Evolutionary conservation across 208 protist species (phyloP), one percentile per base, ranked within the genome.

Genomic region (Tritrichomonas foetus): DNA sequence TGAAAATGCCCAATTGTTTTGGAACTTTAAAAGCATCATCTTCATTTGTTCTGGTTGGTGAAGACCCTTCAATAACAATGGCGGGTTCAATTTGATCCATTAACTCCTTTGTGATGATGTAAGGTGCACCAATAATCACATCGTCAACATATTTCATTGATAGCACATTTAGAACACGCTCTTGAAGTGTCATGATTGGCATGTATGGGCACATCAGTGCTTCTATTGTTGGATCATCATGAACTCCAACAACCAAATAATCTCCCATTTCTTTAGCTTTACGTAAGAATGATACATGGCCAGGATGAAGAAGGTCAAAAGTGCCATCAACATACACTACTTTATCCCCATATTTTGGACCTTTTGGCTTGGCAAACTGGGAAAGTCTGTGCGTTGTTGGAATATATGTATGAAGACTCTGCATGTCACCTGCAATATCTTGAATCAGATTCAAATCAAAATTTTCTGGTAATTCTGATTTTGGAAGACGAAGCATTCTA

Each of bases 141-240:
- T 99, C 98, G 95, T 99, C 98, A 0, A 99, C 98, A 95, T 98
- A 98, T 61, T 93, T 95, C 95, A 98, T 99, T 13, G 98, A 97
- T 5, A 99, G 96, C 55, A 99, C 97, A 93, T 96, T 96, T 0
- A 99, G 96, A 30, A 98, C 97, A 92, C 98, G 97, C 95, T 99
- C 98, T 66, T 99, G 98, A n/a, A 99, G 94, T 95, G 98, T 99
- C 98, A 99, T 99, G 94, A 99, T 99, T 36, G 98, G n/a, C n/a
- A n/a, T n/a, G n/a, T n/a, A n/a, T n/a, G n/a, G n/a, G n/a, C n/a
- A n/a, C n/a, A n/a, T n/a, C n/a, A n/a, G n/a, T n/a, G n/a, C n/a
- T n/a, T n/a, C n/a, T n/a, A n/a, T n/a, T n/a, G n/a, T n/a, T n/a
- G n/a, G n/a, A 61, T 99, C 98, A 49, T 98, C 97, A 95, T 98